Percentiles rank a stretch among this genome's conserved stretches.
phyloP scores from a whole-genome alignment of 306 rosid species.

The Prunus armeniaca region DNA sequence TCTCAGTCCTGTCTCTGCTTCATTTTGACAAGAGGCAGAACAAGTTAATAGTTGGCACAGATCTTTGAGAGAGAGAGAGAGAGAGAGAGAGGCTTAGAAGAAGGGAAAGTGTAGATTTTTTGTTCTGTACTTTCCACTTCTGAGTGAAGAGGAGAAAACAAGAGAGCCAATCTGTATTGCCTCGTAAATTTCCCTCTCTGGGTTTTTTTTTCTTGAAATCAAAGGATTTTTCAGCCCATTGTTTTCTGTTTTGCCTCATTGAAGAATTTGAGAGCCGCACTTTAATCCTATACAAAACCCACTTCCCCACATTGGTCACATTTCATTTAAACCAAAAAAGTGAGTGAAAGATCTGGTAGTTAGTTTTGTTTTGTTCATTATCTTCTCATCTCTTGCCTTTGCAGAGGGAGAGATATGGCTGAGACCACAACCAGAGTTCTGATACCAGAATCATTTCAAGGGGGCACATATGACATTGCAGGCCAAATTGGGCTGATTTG shows the following conservation, averaged over 20 bases:
- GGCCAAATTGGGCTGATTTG: slow-evolving; percentile 65
- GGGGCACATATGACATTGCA: slow-evolving; percentile 47
- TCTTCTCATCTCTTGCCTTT: not conserved
- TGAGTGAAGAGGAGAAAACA: not conserved
- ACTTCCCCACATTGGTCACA: not conserved
- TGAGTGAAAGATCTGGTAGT: slow-evolving; percentile 2
- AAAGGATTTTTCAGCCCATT: not conserved
- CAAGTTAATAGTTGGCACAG: slow-evolving; percentile 22
- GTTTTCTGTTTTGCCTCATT: not conserved
- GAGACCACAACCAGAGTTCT: slow-evolving; percentile 47
- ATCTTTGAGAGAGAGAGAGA: slow-evolving; percentile 8
- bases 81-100: not conserved
- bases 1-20: slow-evolving; percentile 26
- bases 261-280: too few relatives aligned
- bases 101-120: not conserved
- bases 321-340: slow-evolving; percentile 1
- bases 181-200: slow-evolving; percentile 6
- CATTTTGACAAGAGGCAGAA: slow-evolving; percentile 21
- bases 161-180: not conserved
- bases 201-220: not conserved
- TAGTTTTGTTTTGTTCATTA: not conserved
- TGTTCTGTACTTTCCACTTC: slow-evolving; percentile 8
- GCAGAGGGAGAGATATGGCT: slow-evolving; percentile 35
- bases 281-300: not conserved
- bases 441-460: slow-evolving; percentile 60